A percentile compares a stretch with the other conserved stretches of the same genome.
These are phyloP conservation scores for Angomonas deanei DNA, from an alignment of 208 protist species.

Conservation along the genomic window DNA sequence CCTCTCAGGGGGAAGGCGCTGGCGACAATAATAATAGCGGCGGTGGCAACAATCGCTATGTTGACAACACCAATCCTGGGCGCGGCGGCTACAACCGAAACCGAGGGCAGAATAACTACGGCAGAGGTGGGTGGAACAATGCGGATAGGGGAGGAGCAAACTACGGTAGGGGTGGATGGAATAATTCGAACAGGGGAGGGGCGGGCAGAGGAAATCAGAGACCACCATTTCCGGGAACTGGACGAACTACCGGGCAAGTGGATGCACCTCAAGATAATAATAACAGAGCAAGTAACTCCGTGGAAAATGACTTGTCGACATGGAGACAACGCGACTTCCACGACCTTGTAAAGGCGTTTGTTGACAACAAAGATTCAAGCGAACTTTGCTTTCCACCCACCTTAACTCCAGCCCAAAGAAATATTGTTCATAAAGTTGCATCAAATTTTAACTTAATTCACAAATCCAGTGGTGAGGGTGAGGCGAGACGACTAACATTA, in stretches of 20 bases:
- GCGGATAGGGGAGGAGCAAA: not conserved
- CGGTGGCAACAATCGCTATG: not conserved
- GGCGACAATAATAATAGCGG: not conserved
- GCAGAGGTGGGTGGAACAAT: not conserved
- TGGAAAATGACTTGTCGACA: conserved; percentile 45
- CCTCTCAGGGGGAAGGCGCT: too few species aligned
- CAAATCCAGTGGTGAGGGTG: conserved; percentile 47
- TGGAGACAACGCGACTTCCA: conserved; percentile 72
- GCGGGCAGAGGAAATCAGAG: too few species aligned
- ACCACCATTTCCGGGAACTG: too few species aligned
- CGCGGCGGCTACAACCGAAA: not conserved
- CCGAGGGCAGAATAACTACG: not conserved
- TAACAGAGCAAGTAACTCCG: not conserved
- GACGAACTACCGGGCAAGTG: too few species aligned
- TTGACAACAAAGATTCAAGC: conserved; percentile 44
- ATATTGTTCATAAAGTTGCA: conserved; percentile 61
- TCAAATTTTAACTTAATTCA: conserved; percentile 67
- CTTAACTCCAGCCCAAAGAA: conserved; percentile 46
- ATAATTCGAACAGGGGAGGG: too few species aligned
- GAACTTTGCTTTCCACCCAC: conserved; percentile 69
- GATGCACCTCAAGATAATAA: not conserved
- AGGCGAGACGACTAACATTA: conserved; percentile 43
- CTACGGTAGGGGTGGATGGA: conserved; percentile 1
- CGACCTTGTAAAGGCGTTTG: conserved; percentile 68
- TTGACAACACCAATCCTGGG: not conserved